Evolutionary conservation across 371 early-diverging fungal genomes (phyloP), one percentile per base, ranked within the genome.

Genomic region (Mucor circinelloides): DNA sequence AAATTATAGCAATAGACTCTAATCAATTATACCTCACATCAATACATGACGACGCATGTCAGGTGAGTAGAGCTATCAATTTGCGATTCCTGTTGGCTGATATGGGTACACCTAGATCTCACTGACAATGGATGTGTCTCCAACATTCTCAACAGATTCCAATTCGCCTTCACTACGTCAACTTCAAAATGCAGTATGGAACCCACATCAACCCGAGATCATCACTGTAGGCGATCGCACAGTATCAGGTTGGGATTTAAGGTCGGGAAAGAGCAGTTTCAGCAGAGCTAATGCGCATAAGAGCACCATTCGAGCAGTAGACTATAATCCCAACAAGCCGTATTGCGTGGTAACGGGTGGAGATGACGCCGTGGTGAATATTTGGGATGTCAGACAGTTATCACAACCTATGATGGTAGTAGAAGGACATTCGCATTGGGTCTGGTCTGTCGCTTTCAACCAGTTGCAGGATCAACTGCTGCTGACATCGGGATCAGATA

Each of bases 381-480:
- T 96, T 36, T 97, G 96, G 96, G 97, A 97, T 75, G 66, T 85
- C 0, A 81, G 97, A 17, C 83, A 87, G 30, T 61, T 85, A 1
- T 55, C 70, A 0, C 48, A 74, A 0, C 86, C 90, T 0, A 58
- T 94, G 5, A 84, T 91, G 78, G 79, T 79, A 2, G 71, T 95
- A 0, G 77, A 82, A 23, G 86, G 92, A 50, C 97, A 97, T 67
- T 85, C 93, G 0, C 96, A 95, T 71, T 97, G 97, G 94, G 83
- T 96, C 10, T 93, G 92, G 89, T 82, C 86, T 9, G 91, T 95
- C 17, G 86, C 87, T 3, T 95, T 90, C 76, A 96, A 97, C 77
- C 83, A 81, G 25, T 89, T 87, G 63, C 94, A 97, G 72, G 98
- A 97, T 77, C 97, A 97, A 76, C 77, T 97, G 17, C 66, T 97